phyloP scores from a whole-genome alignment of 371 early-diverging fungal genomes.

The Lichtheimia hyalospora region DNA sequence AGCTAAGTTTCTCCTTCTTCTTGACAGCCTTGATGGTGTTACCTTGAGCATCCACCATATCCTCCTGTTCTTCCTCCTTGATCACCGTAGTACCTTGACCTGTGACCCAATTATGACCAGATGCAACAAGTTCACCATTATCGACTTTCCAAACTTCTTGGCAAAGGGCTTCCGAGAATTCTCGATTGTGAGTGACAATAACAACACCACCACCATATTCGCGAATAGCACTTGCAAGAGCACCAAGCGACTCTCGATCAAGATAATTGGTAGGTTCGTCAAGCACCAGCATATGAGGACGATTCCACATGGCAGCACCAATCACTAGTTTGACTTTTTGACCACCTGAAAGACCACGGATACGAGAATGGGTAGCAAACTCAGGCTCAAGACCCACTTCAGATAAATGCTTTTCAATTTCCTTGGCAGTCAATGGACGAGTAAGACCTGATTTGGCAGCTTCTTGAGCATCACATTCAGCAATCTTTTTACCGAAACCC shows the following conservation, averaged over 20 bases:
- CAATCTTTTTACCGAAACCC: slow-evolving; percentile 70
- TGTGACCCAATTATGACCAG: slow-evolving; percentile 55
- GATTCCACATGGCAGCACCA: slow-evolving; percentile 84
- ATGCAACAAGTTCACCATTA: slow-evolving; percentile 55
- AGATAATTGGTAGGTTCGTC: slow-evolving; percentile 91
- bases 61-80: slow-evolving; percentile 41
- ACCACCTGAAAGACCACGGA: slow-evolving; percentile 87
- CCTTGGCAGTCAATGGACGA: slow-evolving; percentile 65
- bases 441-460: slow-evolving; percentile 64
- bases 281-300: slow-evolving; percentile 85
- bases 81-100: slow-evolving; percentile 42
- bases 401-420: slow-evolving; percentile 69
- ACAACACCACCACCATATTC: slow-evolving; percentile 78
- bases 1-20: slow-evolving; percentile 51
- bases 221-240: slow-evolving; percentile 64
- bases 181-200: slow-evolving; percentile 76
- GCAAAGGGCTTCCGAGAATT: slow-evolving; percentile 73
- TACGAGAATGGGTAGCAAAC: slow-evolving; percentile 80
- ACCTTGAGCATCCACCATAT: slow-evolving; percentile 52
- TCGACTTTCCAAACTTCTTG: slow-evolving; percentile 78
- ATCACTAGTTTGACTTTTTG: slow-evolving; percentile 93
- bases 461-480: slow-evolving; percentile 64
- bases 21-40: slow-evolving; percentile 48
- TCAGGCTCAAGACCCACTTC: slow-evolving; percentile 73
- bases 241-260: slow-evolving; percentile 77